These are phyloP conservation scores for Gaeumannomyces tritici DNA, from an alignment of 2,329 filamentous ascomycete species.

Conservation along the genomic window DNA sequence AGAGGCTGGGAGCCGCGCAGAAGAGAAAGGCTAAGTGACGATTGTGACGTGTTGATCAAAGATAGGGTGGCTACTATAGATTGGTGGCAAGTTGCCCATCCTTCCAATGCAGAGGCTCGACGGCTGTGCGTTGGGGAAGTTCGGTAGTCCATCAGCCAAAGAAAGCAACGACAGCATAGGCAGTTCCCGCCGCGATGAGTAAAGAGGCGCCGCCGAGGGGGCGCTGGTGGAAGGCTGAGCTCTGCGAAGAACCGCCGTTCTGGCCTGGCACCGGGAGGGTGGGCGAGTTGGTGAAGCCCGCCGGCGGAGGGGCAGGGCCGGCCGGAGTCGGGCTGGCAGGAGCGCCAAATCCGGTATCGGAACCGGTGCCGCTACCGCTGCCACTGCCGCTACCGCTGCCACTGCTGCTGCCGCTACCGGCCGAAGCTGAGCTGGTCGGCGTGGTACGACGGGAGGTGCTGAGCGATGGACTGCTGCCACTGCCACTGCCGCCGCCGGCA, in stretches of 20 bases:
- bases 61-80: too few species aligned
- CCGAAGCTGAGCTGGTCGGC: background rate
- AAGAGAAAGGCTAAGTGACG: too few species aligned
- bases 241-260: background rate
- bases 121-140: too few species aligned
- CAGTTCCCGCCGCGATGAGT: background rate
- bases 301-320: too few species aligned
- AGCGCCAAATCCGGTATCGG: background rate
- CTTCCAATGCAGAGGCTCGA: too few species aligned
- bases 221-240: background rate
- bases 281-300: background rate
- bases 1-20: too few species aligned
- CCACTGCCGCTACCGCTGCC: background rate
- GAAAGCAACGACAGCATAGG: background rate
- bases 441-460: background rate
- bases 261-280: background rate
- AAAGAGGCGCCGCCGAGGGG: background rate
- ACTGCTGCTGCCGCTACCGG: background rate
- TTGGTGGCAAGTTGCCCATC: too few species aligned
- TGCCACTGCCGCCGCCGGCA: background rate
- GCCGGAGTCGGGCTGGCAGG: background rate
- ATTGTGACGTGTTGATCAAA: too few species aligned
- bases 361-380: background rate
- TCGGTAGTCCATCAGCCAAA: background rate
- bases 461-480: background rate